A percentile compares a stretch with the other conserved stretches of the same genome.
Conservation (phyloP, 2,329 filamentous ascomycete species). For the Verticillium alfalfae region DNA sequence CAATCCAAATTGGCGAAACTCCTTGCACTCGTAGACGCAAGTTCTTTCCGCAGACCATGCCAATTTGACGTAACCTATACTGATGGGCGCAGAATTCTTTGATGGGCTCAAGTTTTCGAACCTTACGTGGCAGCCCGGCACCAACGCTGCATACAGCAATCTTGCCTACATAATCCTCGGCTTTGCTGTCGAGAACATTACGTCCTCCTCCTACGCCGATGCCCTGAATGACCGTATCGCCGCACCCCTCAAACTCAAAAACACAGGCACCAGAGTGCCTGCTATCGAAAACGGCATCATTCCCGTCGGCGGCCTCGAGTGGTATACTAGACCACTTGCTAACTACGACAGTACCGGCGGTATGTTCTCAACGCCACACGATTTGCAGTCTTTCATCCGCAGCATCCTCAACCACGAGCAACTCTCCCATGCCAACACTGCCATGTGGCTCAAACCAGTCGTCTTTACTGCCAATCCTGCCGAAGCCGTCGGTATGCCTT, state of each 20-base stretch:
- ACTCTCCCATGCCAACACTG: conserved; percentile 28
- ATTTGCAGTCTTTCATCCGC: conserved; percentile 33
- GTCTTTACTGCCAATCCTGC: conserved; percentile 30
- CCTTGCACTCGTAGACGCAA: conserved; percentile 6
- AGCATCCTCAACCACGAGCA: conserved; percentile 35
- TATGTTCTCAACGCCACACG: conserved; percentile 34
- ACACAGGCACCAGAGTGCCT: conserved; percentile 29
- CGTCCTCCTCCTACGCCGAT: conserved; percentile 10
- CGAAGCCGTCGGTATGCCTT: conserved; percentile 27
- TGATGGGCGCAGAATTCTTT: conserved; percentile 11
- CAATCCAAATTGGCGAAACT: conserved; percentile 1
- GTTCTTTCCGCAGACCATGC: background rate
- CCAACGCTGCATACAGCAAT: conserved; percentile 15
- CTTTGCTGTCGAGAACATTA: conserved; percentile 14
- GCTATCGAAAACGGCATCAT: conserved; percentile 20
- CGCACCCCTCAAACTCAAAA: conserved; percentile 32
- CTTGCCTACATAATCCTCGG: conserved; percentile 14
- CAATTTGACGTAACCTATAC: background rate
- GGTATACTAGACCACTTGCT: conserved; percentile 26
- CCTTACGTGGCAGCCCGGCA: conserved; percentile 10
- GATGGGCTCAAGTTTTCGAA: conserved; percentile 8
- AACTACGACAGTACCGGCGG: conserved; percentile 30
- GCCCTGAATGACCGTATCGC: conserved; percentile 32
- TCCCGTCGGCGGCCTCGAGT: conserved; percentile 25
- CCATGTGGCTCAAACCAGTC: conserved; percentile 39